A percentile compares a stretch with the other conserved stretches of the same genome.
phyloP scores from a whole-genome alignment of 352 stramenopile species.

The Globisporangium cystogenes region DNA sequence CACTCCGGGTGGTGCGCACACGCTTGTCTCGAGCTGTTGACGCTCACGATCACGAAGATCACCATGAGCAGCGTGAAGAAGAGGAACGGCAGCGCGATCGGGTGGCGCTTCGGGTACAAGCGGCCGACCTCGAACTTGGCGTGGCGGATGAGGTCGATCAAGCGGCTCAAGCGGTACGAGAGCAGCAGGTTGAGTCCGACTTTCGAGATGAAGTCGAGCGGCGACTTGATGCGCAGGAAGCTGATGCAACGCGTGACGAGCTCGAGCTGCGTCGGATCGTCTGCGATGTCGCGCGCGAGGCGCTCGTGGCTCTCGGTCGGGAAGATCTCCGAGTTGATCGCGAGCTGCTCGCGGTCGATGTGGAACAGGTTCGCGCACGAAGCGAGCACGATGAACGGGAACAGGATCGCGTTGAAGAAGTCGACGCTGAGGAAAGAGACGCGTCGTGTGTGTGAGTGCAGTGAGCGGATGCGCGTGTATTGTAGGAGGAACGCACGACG shows the following conservation, averaged over 20 bases:
- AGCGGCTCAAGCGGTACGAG: constrained; percentile 6
- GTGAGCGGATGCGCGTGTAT: neutral
- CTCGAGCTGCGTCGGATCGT: constrained; percentile 18
- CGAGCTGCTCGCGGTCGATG: constrained; percentile 21
- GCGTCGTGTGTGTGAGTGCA: neutral
- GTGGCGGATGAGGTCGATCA: constrained; percentile 10
- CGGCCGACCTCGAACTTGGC: constrained; percentile 4
- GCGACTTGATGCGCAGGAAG: constrained; percentile 14
- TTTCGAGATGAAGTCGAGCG: constrained; percentile 12
- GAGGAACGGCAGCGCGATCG: constrained; percentile 8
- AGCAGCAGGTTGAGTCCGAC: constrained; percentile 13
- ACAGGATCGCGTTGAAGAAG: constrained; percentile 23
- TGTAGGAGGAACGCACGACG: neutral
- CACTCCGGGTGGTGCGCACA: constrained; percentile 7
- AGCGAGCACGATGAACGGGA: constrained; percentile 23
- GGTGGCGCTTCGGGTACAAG: constrained; percentile 9
- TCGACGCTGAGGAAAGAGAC: constrained; percentile 19
- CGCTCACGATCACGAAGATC: constrained; percentile 13
- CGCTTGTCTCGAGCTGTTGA: constrained; percentile 7
- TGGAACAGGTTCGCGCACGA: constrained; percentile 28
- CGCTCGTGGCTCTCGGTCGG: constrained; percentile 23
- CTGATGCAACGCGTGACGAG: constrained; percentile 10
- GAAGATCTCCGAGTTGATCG: constrained; percentile 29
- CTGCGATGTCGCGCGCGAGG: constrained; percentile 16
- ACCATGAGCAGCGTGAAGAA: constrained; percentile 5